Evolutionary conservation across 2,329 filamentous ascomycete species (phyloP), one percentile per base, ranked within the genome.

Genomic region (Colletotrichum sojae): DNA sequence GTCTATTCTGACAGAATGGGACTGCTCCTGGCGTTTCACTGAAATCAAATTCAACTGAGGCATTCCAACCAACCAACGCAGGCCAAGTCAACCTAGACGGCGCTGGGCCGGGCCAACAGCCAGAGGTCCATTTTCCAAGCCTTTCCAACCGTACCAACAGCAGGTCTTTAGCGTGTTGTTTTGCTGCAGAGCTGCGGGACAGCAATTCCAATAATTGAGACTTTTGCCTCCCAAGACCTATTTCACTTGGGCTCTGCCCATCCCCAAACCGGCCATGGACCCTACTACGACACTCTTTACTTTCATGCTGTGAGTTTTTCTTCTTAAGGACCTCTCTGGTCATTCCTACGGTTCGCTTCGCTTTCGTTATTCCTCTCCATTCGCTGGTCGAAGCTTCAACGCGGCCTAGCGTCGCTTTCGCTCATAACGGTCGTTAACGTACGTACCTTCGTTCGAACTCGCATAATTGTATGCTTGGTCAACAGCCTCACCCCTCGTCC

Each of bases 301-400:
- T 8, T 73, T 73, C 16, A 73, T 73, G 70, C 80, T 91, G 89
- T 91, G 83, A 88, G 89, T 89, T 89, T 76, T 67, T 74, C 75
- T 67, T 67, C 73, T 71, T 71, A 59, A 71, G 73, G 58, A 62
- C 71, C 73, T 71, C 70, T 36, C 31, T 36, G 63, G 31, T 57
- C 73, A 69, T 69, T 73, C 69, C 43, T 57, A 59, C 6, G 16
- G n/a, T 49, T 69, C 66, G 66, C 55, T 55, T 73, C 66, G 66
- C 55, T 55, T 73, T 74, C 66, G 63, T 67, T 73, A 65, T 66
- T 62, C 31, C 71, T 63, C 68, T 40, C 9, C 20, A 16, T 70
- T 63, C 63, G 70, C 67, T 63, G 70, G 67, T 57, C 63, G 70
- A 71, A 67, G 25, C 45, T 45, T 62, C 22, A 25, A 43, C 40